phyloP scores from a whole-genome alignment of 2,329 filamentous ascomycete species.

The Sporothrix sp. region DNA sequence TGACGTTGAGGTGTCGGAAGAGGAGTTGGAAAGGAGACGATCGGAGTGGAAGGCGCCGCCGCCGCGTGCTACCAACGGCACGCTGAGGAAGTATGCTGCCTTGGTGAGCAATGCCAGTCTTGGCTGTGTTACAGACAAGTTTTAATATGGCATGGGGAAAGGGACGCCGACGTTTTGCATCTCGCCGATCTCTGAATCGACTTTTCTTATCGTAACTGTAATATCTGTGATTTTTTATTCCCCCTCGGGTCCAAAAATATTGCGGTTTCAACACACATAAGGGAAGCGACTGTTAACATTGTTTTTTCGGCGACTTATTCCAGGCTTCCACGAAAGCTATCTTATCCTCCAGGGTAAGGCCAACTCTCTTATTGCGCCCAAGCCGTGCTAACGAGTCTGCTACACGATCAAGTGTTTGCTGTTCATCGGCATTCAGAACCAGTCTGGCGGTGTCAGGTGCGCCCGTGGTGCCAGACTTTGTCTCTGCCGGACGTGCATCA shows the following conservation, averaged over 20 bases:
- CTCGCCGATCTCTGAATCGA: too few relatives aligned
- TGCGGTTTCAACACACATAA: too few relatives aligned
- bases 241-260: too few relatives aligned
- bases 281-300: too few relatives aligned
- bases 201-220: too few relatives aligned
- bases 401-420: slow-evolving; percentile 63
- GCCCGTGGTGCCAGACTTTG: too few relatives aligned
- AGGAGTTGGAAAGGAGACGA: slow-evolving; percentile 50
- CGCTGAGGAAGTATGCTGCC: slow-evolving; percentile 58
- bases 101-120: slow-evolving; percentile 49
- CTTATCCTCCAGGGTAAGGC: slow-evolving; percentile 76
- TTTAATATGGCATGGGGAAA: not conserved
- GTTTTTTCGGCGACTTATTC: slow-evolving; percentile 28
- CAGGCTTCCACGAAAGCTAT: slow-evolving; percentile 66
- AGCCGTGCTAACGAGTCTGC: slow-evolving; percentile 80
- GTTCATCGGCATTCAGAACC: slow-evolving; percentile 47
- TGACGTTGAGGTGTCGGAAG: slow-evolving; percentile 56
- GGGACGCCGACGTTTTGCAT: not conserved
- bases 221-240: too few relatives aligned
- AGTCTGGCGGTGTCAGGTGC: too few relatives aligned
- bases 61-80: slow-evolving; percentile 51
- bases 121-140: slow-evolving; percentile 46
- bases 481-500: too few relatives aligned
- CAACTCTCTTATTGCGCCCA: slow-evolving; percentile 80
- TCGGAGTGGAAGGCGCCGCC: slow-evolving; percentile 54